Base-by-base conservation (phyloP, 768 basidiomycete species). In the Cystobasidium ongulense region DNA sequence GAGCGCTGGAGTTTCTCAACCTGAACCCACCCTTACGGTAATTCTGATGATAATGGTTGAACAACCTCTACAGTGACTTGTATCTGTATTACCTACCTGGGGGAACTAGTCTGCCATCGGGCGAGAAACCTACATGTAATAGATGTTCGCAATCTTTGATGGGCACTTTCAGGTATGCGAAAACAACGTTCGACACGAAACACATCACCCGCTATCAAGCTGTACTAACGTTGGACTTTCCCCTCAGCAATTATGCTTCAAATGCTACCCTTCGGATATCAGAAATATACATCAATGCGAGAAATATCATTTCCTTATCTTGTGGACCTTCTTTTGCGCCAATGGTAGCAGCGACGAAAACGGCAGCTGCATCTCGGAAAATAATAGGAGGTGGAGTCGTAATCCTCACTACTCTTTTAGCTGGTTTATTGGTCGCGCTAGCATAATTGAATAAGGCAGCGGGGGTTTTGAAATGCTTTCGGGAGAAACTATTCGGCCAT, bases 241-340 rank as follows among this genome's bases (percentile, higher is more conserved):
- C 33, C 27, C 1, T 17, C 71, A 76, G 77, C 8, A 57, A 63
- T 17, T 76, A 76, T 73, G 76, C 76, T 3, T 35, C 72, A 18
- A 78, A 78, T 57, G 4, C 76, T 2, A 73, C 75, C 0, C 70
- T 78, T 25, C 36, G 72, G 15, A 73, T 78, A 38, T 75, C 76
- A 3, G 66, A 74, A 33, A 77, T 76, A 0, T 78, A 78, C 65
- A 3, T 73, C 8, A 43, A 68, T 3, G 78, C 72, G 1, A 72
- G 76, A 1, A 36, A 53, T 11, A 67, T 70, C 43, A 63, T 64
- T 3, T 46, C 74, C 0, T 36, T 75, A 21, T 23, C 72, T 0
- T 78, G 78, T 61, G 78, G 78, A 1, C 76, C 78, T 0, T 36
- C 70, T 15, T 78, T 77, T 53, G 78, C 78, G 13, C 78, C 76